Evolutionary conservation across 257 asterid genomes (phyloP).

Genomic region (Solanum etuberosum): DNA sequence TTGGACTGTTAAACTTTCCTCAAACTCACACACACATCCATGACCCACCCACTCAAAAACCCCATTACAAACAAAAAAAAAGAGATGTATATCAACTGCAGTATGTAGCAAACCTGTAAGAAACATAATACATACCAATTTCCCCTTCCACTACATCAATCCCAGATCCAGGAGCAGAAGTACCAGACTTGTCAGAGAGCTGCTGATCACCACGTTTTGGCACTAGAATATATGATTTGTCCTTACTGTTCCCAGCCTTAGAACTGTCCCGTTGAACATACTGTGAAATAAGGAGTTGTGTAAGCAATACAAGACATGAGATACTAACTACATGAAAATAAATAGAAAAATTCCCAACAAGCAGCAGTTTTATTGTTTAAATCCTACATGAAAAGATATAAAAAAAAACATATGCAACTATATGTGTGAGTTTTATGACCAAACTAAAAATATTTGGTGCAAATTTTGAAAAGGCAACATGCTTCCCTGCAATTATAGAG

Average conservation of each 20-base stretch:
- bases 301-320: background rate
- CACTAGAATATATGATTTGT: constrained; percentile 33
- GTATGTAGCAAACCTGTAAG: background rate
- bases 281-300: constrained; percentile 24
- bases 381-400: background rate
- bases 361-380: background rate
- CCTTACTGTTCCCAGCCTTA: constrained; percentile 41
- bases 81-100: background rate
- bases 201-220: constrained; percentile 45
- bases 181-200: constrained; percentile 26
- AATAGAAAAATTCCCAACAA: background rate
- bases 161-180: constrained; percentile 20
- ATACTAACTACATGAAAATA: background rate
- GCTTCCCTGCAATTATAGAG: background rate
- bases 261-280: constrained; percentile 55
- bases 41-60: background rate
- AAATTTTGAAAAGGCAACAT: background rate
- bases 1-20: background rate
- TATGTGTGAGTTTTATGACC: background rate
- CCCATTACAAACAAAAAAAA: background rate
- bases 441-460: background rate
- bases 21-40: background rate
- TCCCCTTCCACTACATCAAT: constrained; percentile 25
- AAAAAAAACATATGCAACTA: background rate
- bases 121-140: constrained; percentile 28